Evolutionary conservation across 139 green algal species (phyloP).

Genomic region (Micractinium conductrix): DNA sequence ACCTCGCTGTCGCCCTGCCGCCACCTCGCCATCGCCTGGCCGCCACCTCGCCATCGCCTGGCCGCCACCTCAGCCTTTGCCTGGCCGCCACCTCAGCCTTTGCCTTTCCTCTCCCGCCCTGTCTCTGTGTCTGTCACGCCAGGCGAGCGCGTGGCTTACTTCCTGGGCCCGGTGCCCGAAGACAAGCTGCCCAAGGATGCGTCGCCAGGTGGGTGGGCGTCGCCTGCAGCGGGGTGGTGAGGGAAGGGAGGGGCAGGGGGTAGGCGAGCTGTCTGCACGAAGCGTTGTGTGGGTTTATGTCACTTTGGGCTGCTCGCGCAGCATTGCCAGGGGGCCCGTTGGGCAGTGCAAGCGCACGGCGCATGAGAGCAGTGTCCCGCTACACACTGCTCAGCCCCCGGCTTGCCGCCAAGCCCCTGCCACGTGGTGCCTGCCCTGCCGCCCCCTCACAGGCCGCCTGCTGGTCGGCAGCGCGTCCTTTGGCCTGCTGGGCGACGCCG

Average conservation of each 20-base stretch:
- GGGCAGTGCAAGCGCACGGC: too few relatives aligned
- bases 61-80: not conserved
- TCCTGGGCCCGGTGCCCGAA: constrained; percentile 70
- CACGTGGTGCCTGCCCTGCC: not conserved
- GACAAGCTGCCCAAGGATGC: constrained; percentile 91
- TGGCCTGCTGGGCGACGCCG: constrained; percentile 37
- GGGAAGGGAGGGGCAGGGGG: too few relatives aligned
- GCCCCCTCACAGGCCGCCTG: constrained; percentile 49
- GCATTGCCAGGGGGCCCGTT: too few relatives aligned
- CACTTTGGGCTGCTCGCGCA: too few relatives aligned
- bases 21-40: too few relatives aligned
- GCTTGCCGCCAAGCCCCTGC: not conserved
- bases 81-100: not conserved
- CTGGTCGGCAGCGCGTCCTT: constrained; percentile 65
- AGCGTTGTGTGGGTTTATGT: too few relatives aligned
- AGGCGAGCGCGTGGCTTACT: constrained; percentile 61
- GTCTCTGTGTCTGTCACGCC: not conserved
- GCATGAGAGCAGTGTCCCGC: too few relatives aligned
- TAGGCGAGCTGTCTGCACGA: too few relatives aligned
- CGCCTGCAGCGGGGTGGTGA: not conserved
- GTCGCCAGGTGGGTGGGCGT: constrained; percentile 27
- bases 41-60: not conserved
- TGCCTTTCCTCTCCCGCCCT: not conserved
- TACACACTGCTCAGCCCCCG: too few relatives aligned
- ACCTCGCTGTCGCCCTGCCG: not conserved